These are phyloP conservation scores for Triticum monococcum DNA, from an alignment of 176 grass and related monocot species.

Conservation along the genomic window DNA sequence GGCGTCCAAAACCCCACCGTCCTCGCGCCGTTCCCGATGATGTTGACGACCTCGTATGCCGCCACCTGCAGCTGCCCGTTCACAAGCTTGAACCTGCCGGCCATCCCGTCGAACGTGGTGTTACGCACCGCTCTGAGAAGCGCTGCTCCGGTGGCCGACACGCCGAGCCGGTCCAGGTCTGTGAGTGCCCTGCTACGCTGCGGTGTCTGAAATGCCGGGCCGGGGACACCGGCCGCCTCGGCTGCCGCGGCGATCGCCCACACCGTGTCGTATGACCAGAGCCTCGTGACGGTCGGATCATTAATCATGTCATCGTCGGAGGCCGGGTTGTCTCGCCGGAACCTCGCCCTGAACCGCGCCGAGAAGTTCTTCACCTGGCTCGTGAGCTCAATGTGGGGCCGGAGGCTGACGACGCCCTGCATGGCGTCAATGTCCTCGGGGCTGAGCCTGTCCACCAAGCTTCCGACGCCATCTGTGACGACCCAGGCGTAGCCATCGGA, in stretches of 20 bases:
- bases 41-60: constrained; percentile 69
- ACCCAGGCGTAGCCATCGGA: constrained; percentile 52
- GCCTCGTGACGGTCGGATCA: neutral
- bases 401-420: constrained; percentile 63
- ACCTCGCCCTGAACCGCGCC: constrained; percentile 33
- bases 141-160: constrained; percentile 39
- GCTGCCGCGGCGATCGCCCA: constrained; percentile 48
- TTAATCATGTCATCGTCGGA: neutral
- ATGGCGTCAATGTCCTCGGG: constrained; percentile 31
- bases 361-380: constrained; percentile 28
- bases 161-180: constrained; percentile 48
- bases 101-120: constrained; percentile 56
- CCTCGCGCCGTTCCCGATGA: constrained; percentile 52
- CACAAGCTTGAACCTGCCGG: constrained; percentile 54
- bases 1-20: constrained; percentile 66
- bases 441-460: neutral
- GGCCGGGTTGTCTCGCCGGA: constrained; percentile 32
- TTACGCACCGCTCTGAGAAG: constrained; percentile 40
- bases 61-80: constrained; percentile 58
- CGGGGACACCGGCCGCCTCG: constrained; percentile 15
- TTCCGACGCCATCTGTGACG: constrained; percentile 34
- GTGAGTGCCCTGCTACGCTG: constrained; percentile 14
- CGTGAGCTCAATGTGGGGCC: constrained; percentile 23
- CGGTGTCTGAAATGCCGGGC: constrained; percentile 31
- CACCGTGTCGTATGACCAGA: constrained; percentile 57